Conservation (phyloP, 148 eudicot species). For the Arbutus unedo region DNA sequence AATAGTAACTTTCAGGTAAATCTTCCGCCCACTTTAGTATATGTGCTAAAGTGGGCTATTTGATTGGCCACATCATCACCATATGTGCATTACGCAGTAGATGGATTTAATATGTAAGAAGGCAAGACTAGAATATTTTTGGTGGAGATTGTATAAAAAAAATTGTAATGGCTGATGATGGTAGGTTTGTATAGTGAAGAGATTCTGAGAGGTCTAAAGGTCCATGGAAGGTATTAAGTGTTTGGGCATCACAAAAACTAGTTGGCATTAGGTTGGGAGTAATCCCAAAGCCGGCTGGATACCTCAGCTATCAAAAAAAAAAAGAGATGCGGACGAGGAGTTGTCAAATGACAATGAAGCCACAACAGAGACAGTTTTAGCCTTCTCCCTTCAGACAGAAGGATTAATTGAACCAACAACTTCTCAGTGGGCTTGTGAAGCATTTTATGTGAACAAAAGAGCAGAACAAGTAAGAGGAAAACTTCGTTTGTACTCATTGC, state of each 20-base stretch:
- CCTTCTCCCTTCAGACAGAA: too few relatives aligned
- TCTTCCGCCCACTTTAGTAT: background rate
- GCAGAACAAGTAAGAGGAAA: too few relatives aligned
- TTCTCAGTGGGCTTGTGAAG: too few relatives aligned
- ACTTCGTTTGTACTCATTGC: too few relatives aligned
- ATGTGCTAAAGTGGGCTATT: background rate
- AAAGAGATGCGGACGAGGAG: background rate
- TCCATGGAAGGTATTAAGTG: background rate
- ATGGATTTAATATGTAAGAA: background rate
- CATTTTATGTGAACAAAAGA: too few relatives aligned
- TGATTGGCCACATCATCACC: background rate
- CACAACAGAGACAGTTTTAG: too few relatives aligned
- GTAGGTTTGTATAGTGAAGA: background rate
- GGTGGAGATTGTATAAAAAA: background rate
- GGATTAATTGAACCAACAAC: too few relatives aligned
- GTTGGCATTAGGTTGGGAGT: too few relatives aligned
- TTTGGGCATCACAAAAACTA: background rate
- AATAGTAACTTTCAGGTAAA: background rate
- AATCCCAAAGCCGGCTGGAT: too few relatives aligned
- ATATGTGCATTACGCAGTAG: background rate
- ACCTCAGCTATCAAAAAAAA: too few relatives aligned
- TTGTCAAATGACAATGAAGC: background rate
- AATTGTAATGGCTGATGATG: background rate
- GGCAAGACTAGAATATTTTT: background rate
- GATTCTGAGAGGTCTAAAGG: background rate